Evolutionary conservation across 768 basidiomycete species (phyloP), one percentile per base, ranked within the genome.

Genomic region (Rubroboletus satanas): DNA sequence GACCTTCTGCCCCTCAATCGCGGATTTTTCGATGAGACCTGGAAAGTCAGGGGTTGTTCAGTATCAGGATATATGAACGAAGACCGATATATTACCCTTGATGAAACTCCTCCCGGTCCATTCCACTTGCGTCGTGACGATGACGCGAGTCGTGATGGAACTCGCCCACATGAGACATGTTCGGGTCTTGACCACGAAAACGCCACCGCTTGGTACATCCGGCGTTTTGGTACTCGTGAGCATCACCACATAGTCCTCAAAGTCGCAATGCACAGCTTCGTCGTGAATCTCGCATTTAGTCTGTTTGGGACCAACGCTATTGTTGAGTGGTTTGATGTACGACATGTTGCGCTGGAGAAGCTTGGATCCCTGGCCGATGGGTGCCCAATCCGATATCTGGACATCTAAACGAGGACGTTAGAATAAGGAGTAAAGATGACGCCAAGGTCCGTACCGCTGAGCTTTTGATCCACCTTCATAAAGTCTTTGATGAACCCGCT

Each of bases 101-200:
- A 99, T 94, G 73, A 98, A 98, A 73, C 92, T 95, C 62, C 93
- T 81, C 42, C 95, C 95, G 0, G 91, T 92, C 94, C 96, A 99
- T 56, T 98, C 95, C 2, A 98, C 91, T 59, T 88, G 83, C 5
- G 90, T 93, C 39, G 92, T 94, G 4, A 98, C 91, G 11, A 94
- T 59, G 14, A 99, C 83, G 54, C 80, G 83, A 7, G 89, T 88
- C 23, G 86, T 81, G 49, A 88, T 79, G 4, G 80, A 74, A 49
- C 88, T 87, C 11, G 93, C 94, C 94, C 94, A 99, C 78, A 83
- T 98, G 45, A 98, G 78, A 67, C 96, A 98, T 12, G 95, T 97
- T 62, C 85, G 75, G 15, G 96, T 98, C 80, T 94, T 97, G 56
- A 98, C 94, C 8, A 85, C 77, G 69, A 98, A 99, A 39, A 90